A percentile compares a stretch with the other conserved stretches of the same genome.
Evolutionary conservation across 2,329 filamentous ascomycete species (phyloP).

Genomic region (Fusarium staphyleae): DNA sequence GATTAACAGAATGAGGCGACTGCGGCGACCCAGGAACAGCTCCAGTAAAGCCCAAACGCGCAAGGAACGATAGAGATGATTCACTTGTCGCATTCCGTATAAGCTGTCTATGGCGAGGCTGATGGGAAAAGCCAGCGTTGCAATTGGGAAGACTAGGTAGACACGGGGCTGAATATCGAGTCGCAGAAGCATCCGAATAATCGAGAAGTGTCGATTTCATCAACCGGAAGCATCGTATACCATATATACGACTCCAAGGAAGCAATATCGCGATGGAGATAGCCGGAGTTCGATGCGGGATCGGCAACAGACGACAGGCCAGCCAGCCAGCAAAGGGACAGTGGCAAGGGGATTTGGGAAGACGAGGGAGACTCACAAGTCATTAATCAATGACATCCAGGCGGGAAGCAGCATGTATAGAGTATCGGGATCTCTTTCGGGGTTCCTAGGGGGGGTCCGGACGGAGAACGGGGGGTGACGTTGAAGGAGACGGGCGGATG

Average conservation of each 20-base stretch:
- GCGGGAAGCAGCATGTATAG: slow-evolving; percentile 44
- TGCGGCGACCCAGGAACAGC: slow-evolving; percentile 43
- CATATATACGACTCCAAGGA: slow-evolving; percentile 37
- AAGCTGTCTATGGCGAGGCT: slow-evolving; percentile 58
- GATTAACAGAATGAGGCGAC: slow-evolving; percentile 33
- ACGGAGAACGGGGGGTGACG: slow-evolving; percentile 40
- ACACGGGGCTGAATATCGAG: slow-evolving; percentile 30
- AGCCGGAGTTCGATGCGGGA: slow-evolving; percentile 45
- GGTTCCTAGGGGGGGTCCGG: slow-evolving; percentile 37
- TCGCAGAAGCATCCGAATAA: slow-evolving; percentile 43
- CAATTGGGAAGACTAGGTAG: slow-evolving; percentile 51
- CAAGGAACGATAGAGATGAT: slow-evolving; percentile 44
- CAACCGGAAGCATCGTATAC: slow-evolving; percentile 40
- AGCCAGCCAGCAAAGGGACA: slow-evolving; percentile 45
- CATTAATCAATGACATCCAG: slow-evolving; percentile 55
- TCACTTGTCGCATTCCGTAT: slow-evolving; percentile 54
- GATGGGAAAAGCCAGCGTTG: slow-evolving; percentile 49
- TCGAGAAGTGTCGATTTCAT: slow-evolving; percentile 48
- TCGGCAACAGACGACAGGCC: slow-evolving; percentile 48
- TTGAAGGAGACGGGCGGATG: slow-evolving; percentile 46
- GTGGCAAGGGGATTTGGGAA: slow-evolving; percentile 39
- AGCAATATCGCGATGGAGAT: slow-evolving; percentile 47
- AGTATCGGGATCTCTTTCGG: slow-evolving; percentile 34
- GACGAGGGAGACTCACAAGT: slow-evolving; percentile 55
- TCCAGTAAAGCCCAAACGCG: slow-evolving; percentile 25